Base-by-base conservation (phyloP, 2,329 filamentous ascomycete species). In the Tetracladium maxilliforme region DNA sequence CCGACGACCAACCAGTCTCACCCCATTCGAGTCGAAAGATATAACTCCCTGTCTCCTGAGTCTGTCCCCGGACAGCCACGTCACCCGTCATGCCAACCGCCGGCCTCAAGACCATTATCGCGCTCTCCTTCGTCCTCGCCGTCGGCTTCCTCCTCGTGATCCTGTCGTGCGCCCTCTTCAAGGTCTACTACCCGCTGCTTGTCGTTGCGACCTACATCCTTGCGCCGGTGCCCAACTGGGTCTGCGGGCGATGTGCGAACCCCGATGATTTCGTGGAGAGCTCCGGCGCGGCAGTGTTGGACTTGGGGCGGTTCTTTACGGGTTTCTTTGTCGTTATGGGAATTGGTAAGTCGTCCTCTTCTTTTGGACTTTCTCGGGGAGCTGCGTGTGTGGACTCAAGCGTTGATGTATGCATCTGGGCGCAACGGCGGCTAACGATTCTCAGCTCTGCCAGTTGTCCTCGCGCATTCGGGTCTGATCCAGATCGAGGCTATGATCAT, bases 111-210 rank as follows among this genome's bases (percentile, higher is more conserved):
- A 98, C 90, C 40, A 98, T 98, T 57, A 98, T 98, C 54, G 83
- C 82, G 37, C 80, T 98, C 41, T 95, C 90, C 49, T 98, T 98
- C 58, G 90, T 98, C 49, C 83, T 98, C 38, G 90, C 90, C 41
- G 90, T 98, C 44, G 90, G 90, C 43, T 98, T 98, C 61, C 81
- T 98, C 43, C 83, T 98, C 40, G 90, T 95, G 41, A 98, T 98
- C 54, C 80, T 98, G 43, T 94, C 86, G 35, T 92, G 86, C 49
- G 90, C 90, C 25, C 72, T 98, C 39, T 98, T 79, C 69, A 70
- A 87, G 49, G 82, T 83, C 55, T 98, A 92, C 70, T 82, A 90
- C 43, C 84, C 90, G 28, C 72, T 98, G 35, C 71, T 95, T 36
- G 90, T 98, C 40, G 90, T 98, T 35, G 87, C 75, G 40, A 95